These are phyloP conservation scores for Ceratobasidium sp. DNA, from an alignment of 1,284 basidiomycete species.

Conservation along the genomic window DNA sequence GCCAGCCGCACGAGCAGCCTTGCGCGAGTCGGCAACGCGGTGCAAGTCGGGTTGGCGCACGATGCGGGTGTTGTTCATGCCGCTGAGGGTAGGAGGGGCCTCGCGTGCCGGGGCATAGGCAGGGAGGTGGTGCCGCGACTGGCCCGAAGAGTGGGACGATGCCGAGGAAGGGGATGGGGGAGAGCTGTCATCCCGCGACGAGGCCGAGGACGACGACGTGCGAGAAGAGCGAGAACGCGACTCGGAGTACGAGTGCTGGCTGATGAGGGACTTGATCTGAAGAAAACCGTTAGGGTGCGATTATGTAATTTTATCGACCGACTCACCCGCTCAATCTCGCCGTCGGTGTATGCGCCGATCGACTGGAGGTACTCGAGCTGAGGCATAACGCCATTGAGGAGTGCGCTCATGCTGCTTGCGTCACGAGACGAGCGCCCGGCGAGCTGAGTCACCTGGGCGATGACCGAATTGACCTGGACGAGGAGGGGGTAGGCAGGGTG, in stretches of 20 bases:
- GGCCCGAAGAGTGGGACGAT: constrained; percentile 14
- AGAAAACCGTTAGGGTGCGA: constrained; percentile 1
- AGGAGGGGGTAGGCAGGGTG: constrained; percentile 36
- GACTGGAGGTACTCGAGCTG: constrained; percentile 36
- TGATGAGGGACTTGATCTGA: constrained; percentile 34
- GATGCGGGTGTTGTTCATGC: constrained; percentile 32
- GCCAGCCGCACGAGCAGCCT: constrained; percentile 31
- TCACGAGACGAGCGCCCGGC: constrained; percentile 32
- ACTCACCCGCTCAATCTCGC: constrained; percentile 35
- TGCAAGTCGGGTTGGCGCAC: constrained; percentile 33
- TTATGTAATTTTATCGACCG: not conserved
- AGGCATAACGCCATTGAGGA: constrained; percentile 36
- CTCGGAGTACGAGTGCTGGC: constrained; percentile 28
- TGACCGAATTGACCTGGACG: constrained; percentile 34
- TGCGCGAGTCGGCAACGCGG: constrained; percentile 33
- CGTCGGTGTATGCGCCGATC: constrained; percentile 35
- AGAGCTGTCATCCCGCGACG: constrained; percentile 8
- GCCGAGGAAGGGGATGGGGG: constrained; percentile 21
- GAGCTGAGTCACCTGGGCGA: constrained; percentile 29
- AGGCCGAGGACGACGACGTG: constrained; percentile 13
- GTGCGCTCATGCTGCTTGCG: constrained; percentile 33
- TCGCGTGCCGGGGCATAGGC: constrained; percentile 30
- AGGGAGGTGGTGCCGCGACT: constrained; percentile 26
- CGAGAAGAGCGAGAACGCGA: constrained; percentile 29
- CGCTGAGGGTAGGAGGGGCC: constrained; percentile 21